phyloP scores from a whole-genome alignment of 495 filamentous ascomycete species.

The Pseudomonodictys pantanalensis region DNA sequence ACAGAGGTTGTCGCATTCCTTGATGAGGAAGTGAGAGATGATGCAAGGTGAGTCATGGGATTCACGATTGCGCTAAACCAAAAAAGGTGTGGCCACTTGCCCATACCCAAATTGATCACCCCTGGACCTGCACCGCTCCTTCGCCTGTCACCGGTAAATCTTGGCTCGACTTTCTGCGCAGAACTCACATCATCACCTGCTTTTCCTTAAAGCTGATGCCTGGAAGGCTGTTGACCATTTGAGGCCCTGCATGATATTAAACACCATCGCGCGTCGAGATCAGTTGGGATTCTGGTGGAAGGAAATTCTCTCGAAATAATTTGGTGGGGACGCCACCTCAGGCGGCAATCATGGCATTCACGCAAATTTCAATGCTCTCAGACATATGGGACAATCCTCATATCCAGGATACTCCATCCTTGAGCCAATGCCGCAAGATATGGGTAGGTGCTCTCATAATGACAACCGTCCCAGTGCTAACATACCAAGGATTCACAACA shows the following conservation, averaged over 20 bases:
- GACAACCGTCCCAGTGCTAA: background rate
- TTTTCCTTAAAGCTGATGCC: background rate
- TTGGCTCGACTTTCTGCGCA: no score
- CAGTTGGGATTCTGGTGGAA: slow-evolving; percentile 13
- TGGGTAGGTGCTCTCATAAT: slow-evolving; percentile 13
- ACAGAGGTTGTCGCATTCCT: no score
- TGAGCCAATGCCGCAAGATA: slow-evolving; percentile 18
- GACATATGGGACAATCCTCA: background rate
- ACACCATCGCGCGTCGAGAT: background rate
- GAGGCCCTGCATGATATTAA: slow-evolving; percentile 9
- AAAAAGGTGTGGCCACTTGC: no score
- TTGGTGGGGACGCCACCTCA: background rate
- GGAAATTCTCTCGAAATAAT: background rate
- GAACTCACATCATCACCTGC: no score
- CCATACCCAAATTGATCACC: no score
- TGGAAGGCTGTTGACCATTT: background rate
- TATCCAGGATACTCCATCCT: background rate
- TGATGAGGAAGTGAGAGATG: no score
- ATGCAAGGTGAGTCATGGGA: no score
- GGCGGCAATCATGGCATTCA: slow-evolving; percentile 7
- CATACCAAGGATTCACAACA: slow-evolving; percentile 47
- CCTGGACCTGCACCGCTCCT: no score
- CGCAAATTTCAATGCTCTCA: slow-evolving; percentile 7
- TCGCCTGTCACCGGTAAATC: no score
- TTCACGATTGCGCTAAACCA: no score